These are phyloP conservation scores for Ganoderma boninense DNA, from an alignment of 1,284 basidiomycete species.

Conservation along the genomic window DNA sequence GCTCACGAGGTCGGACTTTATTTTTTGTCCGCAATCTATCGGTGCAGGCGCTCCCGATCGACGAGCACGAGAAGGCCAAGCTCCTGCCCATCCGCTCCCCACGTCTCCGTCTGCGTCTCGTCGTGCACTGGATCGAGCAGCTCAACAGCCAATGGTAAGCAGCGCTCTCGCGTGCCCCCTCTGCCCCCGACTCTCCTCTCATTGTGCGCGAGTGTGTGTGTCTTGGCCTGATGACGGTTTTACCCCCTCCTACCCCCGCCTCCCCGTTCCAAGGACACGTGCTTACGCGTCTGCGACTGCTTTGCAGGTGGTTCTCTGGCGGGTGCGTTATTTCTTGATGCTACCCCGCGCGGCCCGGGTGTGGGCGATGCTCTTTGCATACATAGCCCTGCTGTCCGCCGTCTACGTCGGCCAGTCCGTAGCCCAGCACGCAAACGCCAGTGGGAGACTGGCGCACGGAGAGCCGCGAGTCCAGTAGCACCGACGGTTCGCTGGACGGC, in stretches of 20 bases:
- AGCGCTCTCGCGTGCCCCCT: conserved; percentile 12
- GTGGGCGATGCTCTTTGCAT: conserved; percentile 30
- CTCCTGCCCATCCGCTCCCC: conserved; percentile 90
- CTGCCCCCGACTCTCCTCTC: background rate
- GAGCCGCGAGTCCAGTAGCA: background rate
- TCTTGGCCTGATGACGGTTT: conserved; percentile 22
- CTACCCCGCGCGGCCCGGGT: conserved; percentile 23
- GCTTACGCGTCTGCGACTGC: conserved; percentile 44
- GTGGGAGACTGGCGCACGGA: background rate
- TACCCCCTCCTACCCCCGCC: background rate
- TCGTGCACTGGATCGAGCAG: conserved; percentile 94
- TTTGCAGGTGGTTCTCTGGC: conserved; percentile 57
- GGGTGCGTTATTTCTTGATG: conserved; percentile 47
- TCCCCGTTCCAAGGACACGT: conserved; percentile 36
- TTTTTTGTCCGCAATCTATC: background rate
- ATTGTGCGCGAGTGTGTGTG: conserved; percentile 11
- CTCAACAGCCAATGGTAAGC: conserved; percentile 74
- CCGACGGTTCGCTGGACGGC: background rate
- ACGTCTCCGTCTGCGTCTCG: conserved; percentile 80
- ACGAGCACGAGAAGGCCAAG: conserved; percentile 93
- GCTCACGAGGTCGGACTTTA: conserved; percentile 9
- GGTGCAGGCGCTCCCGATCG: conserved; percentile 85
- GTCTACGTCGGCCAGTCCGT: conserved; percentile 31
- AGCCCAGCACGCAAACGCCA: background rate
- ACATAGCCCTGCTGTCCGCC: conserved; percentile 29